Evolutionary conservation across 148 eudicot genomes (phyloP).

Genomic region (Chenopodium quinoa): DNA sequence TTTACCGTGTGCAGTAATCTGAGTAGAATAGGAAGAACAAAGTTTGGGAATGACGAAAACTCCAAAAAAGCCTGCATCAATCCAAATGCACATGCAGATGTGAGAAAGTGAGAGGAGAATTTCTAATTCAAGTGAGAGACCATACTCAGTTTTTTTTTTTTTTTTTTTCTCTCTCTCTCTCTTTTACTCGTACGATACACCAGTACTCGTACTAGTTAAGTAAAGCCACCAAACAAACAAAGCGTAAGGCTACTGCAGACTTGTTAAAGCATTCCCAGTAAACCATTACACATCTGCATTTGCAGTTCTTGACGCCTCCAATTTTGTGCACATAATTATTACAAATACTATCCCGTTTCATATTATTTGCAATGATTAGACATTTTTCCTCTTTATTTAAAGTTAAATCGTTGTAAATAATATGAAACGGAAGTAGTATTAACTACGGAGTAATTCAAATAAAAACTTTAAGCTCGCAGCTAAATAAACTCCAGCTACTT

Average conservation of each 20-base stretch:
- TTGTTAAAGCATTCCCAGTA: neutral
- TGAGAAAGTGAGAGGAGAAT: neutral
- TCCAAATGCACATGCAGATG: constrained; percentile 17
- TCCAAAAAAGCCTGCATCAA: constrained; percentile 63
- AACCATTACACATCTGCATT: neutral
- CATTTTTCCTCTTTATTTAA: no score
- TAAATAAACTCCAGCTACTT: neutral
- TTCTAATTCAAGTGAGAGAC: neutral
- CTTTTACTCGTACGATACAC: no score
- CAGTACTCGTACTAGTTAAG: neutral
- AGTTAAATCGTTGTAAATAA: no score
- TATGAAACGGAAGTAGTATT: no score
- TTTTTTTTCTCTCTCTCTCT: no score
- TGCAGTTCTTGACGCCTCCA: neutral
- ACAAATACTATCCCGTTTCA: neutral
- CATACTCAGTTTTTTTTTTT: no score
- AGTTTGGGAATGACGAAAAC: constrained; percentile 66
- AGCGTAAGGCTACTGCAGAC: constrained; percentile 8
- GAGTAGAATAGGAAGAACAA: constrained; percentile 67
- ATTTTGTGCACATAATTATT: neutral
- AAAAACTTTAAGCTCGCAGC: neutral
- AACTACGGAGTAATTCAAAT: no score
- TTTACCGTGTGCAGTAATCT: constrained; percentile 58
- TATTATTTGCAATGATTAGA: no score
- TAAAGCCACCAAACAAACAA: constrained; percentile 5